Base-by-base conservation (phyloP, 495 filamentous ascomycete genomes). In the Penicillium waksmanii region DNA sequence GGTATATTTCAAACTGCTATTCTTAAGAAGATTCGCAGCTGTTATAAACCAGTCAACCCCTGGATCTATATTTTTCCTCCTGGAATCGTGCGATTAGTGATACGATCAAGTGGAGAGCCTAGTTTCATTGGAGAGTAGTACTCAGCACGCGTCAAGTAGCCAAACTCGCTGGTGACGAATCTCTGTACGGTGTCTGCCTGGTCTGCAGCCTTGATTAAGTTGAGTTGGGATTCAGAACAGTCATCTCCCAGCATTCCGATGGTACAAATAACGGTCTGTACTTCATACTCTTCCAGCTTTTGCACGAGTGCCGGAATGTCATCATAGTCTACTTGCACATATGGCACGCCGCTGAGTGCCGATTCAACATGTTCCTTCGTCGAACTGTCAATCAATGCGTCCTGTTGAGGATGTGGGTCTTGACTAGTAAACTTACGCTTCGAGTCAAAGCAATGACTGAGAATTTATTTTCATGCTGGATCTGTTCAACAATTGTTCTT, bases 251-350 rank as follows among this genome's bases (percentile, higher is more conserved):
- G 42, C 56, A 58, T 58, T 18, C 56, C 56, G 46, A 58, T 58
- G 5, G 56, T 48, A 35, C 56, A 58, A 7, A 58, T 58, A 13
- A 58, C 56, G n/a, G 56, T 58, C 18, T 58, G 56, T 21, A 58
- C 56, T 46, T 38, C 19, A 58, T 58, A 38, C 19, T 25, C 9
- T 23, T 58, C 56, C 50, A 58, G 27, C 4, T 44, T 25, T 46
- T 52, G 36, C 40, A 31, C 56, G 46, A 58, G 56, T 34, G 48
- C 48, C 13, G 35, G 11, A 36, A 33, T 17, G 42, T 58, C 49
- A 31, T 58, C 49, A 58, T 58, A 58, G 25, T 58, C 56, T 52
- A 58, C 48, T 34, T 58, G 56, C 40, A 58, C 56, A 51, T 58
- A 58, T 13, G 51, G 48, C 5, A 44, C 56, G n/a, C 40, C 27